Evolutionary conservation across 2,329 filamentous ascomycete species (phyloP).

Genomic region (Aspergillus fumigatiaffinis): DNA sequence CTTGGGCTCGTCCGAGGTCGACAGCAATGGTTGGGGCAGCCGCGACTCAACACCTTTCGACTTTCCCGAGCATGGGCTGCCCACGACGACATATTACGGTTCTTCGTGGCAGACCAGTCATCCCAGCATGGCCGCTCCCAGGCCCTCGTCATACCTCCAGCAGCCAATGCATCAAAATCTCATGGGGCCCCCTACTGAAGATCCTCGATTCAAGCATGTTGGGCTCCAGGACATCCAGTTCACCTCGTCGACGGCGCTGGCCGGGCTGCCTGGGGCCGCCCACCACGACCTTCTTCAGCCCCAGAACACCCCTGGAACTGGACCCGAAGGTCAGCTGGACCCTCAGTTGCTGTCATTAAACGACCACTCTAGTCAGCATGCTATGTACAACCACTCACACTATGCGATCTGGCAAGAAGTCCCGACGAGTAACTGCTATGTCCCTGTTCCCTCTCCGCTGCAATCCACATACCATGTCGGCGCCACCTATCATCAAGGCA

Average conservation of each 20-base stretch:
- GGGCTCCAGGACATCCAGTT: constrained; percentile 27
- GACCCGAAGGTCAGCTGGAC: constrained; percentile 37
- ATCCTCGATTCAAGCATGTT: constrained; percentile 42
- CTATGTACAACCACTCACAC: constrained; percentile 14
- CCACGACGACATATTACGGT: constrained; percentile 30
- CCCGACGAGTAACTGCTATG: constrained; percentile 14
- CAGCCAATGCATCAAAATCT: constrained; percentile 42
- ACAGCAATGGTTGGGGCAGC: constrained; percentile 25
- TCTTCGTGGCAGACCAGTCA: constrained; percentile 52
- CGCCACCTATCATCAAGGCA: constrained; percentile 19
- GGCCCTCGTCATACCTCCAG: constrained; percentile 51
- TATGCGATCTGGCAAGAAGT: constrained; percentile 23
- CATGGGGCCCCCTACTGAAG: constrained; percentile 37
- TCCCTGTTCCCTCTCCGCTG: constrained; percentile 14
- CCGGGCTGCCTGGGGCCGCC: constrained; percentile 40
- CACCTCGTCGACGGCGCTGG: constrained; percentile 32
- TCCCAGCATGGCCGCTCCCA: constrained; percentile 45
- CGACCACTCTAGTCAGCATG: constrained; percentile 13
- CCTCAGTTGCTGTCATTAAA: constrained; percentile 38
- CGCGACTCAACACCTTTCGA: constrained; percentile 36
- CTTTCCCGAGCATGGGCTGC: constrained; percentile 19
- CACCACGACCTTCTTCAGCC: constrained; percentile 43
- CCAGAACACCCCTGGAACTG: constrained; percentile 22
- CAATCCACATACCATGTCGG: constrained; percentile 11
- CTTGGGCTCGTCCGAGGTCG: constrained; percentile 24